These are phyloP conservation scores for Epichloe uncinata DNA, from an alignment of 2,329 filamentous ascomycete species.

Conservation along the genomic window DNA sequence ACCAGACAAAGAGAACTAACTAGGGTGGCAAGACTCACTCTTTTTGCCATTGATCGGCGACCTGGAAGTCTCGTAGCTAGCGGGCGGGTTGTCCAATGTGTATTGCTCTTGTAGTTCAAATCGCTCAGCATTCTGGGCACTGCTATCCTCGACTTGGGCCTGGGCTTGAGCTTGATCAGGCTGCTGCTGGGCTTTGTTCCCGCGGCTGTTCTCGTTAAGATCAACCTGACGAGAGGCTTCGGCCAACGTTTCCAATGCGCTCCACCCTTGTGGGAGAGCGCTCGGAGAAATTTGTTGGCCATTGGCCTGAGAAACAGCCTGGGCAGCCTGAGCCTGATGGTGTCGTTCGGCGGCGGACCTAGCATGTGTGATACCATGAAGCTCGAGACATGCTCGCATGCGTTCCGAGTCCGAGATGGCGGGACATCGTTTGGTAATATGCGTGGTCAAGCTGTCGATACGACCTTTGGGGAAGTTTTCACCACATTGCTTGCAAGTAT, in stretches of 20 bases:
- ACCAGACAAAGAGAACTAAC: not conserved
- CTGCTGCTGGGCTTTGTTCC: constrained; percentile 22
- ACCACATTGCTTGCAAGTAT: constrained; percentile 79
- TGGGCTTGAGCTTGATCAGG: constrained; percentile 15
- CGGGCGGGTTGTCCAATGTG: constrained; percentile 41
- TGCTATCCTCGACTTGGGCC: constrained; percentile 14
- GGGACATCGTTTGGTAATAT: constrained; percentile 78
- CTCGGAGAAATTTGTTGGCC: constrained; percentile 15
- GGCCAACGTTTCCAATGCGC: constrained; percentile 72
- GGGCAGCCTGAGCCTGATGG: constrained; percentile 7
- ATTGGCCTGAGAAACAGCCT: constrained; percentile 10
- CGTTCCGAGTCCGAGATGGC: constrained; percentile 63
- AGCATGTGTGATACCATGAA: constrained; percentile 54
- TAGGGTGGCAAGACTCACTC: constrained; percentile 13
- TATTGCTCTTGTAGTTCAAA: constrained; percentile 47
- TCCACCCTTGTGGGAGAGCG: constrained; percentile 49
- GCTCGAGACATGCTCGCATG: constrained; percentile 58
- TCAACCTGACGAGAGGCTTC: constrained; percentile 78
- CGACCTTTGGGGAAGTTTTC: constrained; percentile 85
- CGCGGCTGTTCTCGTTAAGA: constrained; percentile 45
- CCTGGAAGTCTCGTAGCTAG: constrained; percentile 29
- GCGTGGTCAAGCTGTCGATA: constrained; percentile 66
- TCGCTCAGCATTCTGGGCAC: constrained; percentile 18
- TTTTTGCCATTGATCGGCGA: constrained; percentile 12
- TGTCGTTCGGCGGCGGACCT: constrained; percentile 19